phyloP scores from a whole-genome alignment of 2,329 filamentous ascomycete genomes.

The Incumbomyces lentus region DNA sequence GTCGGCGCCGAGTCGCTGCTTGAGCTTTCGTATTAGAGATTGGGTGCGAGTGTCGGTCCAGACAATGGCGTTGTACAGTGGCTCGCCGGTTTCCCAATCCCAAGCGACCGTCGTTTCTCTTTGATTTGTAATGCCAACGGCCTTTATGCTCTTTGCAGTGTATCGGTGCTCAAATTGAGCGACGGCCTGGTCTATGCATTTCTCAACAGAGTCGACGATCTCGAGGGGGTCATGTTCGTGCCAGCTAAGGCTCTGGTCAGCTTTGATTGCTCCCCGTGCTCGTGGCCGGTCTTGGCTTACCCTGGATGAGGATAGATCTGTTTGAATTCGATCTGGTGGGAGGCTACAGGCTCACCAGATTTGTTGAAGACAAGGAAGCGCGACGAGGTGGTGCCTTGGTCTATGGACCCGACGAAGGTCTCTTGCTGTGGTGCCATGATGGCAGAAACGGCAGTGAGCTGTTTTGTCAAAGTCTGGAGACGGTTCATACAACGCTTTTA shows the following conservation, averaged over 20 bases:
- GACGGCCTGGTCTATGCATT: slow-evolving; percentile 68
- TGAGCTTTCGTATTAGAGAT: slow-evolving; percentile 65
- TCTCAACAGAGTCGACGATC: slow-evolving; percentile 62
- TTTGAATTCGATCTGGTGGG: slow-evolving; percentile 77
- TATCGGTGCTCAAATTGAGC: slow-evolving; percentile 60
- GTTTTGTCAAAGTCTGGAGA: neutral
- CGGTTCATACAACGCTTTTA: neutral
- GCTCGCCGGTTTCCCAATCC: slow-evolving; percentile 70
- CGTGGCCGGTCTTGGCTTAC: slow-evolving; percentile 41
- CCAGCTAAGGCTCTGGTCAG: slow-evolving; percentile 49
- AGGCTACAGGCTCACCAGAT: slow-evolving; percentile 64
- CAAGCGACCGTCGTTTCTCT: slow-evolving; percentile 79
- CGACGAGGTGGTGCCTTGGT: slow-evolving; percentile 82
- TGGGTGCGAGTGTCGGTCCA: slow-evolving; percentile 82
- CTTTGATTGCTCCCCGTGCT: neutral
- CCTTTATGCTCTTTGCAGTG: slow-evolving; percentile 56
- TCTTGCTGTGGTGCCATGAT: slow-evolving; percentile 28
- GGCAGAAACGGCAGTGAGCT: neutral
- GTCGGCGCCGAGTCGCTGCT: slow-evolving; percentile 56
- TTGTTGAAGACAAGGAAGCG: slow-evolving; percentile 85
- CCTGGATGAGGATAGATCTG: slow-evolving; percentile 78
- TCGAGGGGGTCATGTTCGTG: slow-evolving; percentile 79
- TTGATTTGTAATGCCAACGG: slow-evolving; percentile 81
- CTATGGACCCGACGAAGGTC: slow-evolving; percentile 75
- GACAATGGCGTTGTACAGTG: slow-evolving; percentile 74